A percentile compares a stretch with the other conserved stretches of the same genome.
These are phyloP conservation scores for Hypoxylon sp. DNA, from an alignment of 2,329 filamentous ascomycete species.

Conservation along the genomic window DNA sequence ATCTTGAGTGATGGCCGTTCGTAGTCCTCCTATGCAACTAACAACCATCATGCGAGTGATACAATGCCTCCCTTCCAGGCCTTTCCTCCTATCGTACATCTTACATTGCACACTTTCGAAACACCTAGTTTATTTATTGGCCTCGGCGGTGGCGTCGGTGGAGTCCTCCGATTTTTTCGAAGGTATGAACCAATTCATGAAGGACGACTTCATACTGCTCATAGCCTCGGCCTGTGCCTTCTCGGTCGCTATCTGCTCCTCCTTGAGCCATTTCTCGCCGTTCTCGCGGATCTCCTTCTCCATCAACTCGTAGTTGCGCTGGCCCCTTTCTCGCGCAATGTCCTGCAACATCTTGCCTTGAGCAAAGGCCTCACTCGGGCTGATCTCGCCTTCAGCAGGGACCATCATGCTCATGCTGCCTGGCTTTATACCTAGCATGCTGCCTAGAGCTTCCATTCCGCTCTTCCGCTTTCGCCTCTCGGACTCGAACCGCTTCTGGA, in stretches of 20 bases:
- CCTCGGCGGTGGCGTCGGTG: conserved; percentile 25
- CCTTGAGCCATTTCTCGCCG: conserved; percentile 94
- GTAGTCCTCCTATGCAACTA: conserved; percentile 20
- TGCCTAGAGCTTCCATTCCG: conserved; percentile 76
- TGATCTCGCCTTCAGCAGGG: conserved; percentile 74
- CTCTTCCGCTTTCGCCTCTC: conserved; percentile 71
- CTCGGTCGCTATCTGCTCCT: conserved; percentile 90
- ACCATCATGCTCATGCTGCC: conserved; percentile 72
- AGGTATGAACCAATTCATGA: conserved; percentile 68
- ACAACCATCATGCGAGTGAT: conserved; percentile 26
- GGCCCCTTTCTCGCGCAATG: conserved; percentile 89
- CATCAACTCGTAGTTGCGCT: conserved; percentile 88
- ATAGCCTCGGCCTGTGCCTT: conserved; percentile 90
- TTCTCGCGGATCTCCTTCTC: conserved; percentile 94
- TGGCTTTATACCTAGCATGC: conserved; percentile 82
- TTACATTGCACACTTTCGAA: conserved; percentile 11
- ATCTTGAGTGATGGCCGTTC: background rate
- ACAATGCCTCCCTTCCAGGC: conserved; percentile 7
- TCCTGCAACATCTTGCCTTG: conserved; percentile 98
- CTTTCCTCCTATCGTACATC: conserved; percentile 26
- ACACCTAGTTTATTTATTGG: conserved; percentile 35
- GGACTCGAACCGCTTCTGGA: conserved; percentile 80
- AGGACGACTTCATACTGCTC: conserved; percentile 88
- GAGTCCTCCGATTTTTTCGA: conserved; percentile 31
- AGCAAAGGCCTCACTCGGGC: conserved; percentile 80